phyloP scores from a whole-genome alignment of 2,329 filamentous ascomycete genomes.

The Elsinoe perseae region DNA sequence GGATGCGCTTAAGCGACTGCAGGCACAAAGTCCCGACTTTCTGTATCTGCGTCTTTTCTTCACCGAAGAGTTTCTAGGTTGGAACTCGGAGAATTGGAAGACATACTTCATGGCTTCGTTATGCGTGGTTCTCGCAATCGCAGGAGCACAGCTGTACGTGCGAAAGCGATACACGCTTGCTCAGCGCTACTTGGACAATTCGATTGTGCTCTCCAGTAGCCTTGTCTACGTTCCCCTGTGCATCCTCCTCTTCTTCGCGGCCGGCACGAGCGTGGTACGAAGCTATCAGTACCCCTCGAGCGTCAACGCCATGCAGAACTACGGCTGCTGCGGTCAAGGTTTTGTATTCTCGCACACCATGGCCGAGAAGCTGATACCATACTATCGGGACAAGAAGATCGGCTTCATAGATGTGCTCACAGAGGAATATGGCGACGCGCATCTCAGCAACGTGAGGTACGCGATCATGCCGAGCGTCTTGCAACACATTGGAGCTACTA shows the following conservation, averaged over 20 bases:
- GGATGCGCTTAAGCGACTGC: slow-evolving; percentile 30
- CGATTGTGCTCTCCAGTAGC: slow-evolving; percentile 24
- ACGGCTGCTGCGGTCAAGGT: slow-evolving; percentile 40
- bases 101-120: slow-evolving; percentile 33
- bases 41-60: slow-evolving; percentile 43
- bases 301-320: slow-evolving; percentile 35
- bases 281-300: slow-evolving; percentile 25
- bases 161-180: slow-evolving; percentile 18
- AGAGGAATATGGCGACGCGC: slow-evolving; percentile 36
- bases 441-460: slow-evolving; percentile 32
- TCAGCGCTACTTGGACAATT: slow-evolving; percentile 20
- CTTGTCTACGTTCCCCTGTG: slow-evolving; percentile 27
- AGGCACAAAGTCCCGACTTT: slow-evolving; percentile 24
- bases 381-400: slow-evolving; percentile 26
- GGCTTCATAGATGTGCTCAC: slow-evolving; percentile 36
- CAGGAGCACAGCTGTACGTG: slow-evolving; percentile 17
- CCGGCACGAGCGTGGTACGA: slow-evolving; percentile 34
- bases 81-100: slow-evolving; percentile 38
- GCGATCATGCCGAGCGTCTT: slow-evolving; percentile 38
- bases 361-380: slow-evolving; percentile 25
- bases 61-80: slow-evolving; percentile 39
- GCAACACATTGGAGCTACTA: slow-evolving; percentile 39
- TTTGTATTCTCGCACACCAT: slow-evolving; percentile 36
- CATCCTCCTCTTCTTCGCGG: slow-evolving; percentile 35
- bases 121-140: slow-evolving; percentile 18